Evolutionary conservation across 441 rosid genomes (phyloP), one percentile per base, ranked within the genome.

Genomic region (Brassica hybrid): DNA sequence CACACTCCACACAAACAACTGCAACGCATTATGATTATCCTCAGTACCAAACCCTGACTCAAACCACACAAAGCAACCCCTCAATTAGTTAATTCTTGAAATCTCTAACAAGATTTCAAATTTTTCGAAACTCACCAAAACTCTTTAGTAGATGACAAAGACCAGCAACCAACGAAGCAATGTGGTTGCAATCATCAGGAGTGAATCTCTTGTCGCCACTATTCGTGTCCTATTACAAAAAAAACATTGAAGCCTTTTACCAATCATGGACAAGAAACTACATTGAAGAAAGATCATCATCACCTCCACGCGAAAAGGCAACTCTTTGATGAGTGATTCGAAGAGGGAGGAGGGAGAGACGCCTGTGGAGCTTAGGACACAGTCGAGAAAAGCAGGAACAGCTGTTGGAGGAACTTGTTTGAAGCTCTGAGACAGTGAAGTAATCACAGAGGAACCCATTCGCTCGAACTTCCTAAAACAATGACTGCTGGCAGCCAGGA

Each of bases 91-190:
- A 3, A 69, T 32, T 16, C 2, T 16, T 12, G 0, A 6, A 48
- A 72, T 58, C 68, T 43, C 48, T 0, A 66, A 5, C 67, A 74
- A 59, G 48, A 60, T 25, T 34, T 36, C 36, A 48, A 17, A 27
- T 16, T 56, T 13, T 18, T 9, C 23, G 23, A 1, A 60, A 81
- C 93, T 86, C 76, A 93, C 99, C 89, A 43, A 43, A 67, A 76
- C 76, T 86, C 74, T 88, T 87, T 4, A 91, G 85, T 73, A 96
- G 88, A 83, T 96, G 90, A 80, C 97, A 91, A 78, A 91, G 90
- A 72, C 94, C 93, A 52, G 83, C 74, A 62, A 92, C 87, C 88
- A 88, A 80, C 52, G 97, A 85, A 34, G 66, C 65, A 62, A 91
- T 75, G 73, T 84, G 74, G 75, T 82, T 81, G 62, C 83, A 81